Conservation (phyloP, 140 eudicot genomes). For the Flaveria floridana region DNA sequence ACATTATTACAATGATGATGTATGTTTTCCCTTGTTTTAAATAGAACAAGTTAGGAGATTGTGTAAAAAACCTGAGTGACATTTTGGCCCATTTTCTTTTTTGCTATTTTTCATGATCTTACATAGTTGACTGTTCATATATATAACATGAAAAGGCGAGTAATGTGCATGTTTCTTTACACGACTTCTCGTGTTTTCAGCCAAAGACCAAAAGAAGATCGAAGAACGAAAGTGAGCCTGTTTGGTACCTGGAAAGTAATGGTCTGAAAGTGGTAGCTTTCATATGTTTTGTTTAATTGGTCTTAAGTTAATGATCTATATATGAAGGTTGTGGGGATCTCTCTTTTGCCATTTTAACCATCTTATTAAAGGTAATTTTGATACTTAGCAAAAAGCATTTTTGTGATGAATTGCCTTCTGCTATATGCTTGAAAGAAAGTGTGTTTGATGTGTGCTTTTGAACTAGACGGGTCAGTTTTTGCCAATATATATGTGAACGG, state of each 20-base stretch:
- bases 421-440: background rate
- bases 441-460: slow-evolving; percentile 1
- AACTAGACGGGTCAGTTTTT: background rate
- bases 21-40: background rate
- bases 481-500: background rate
- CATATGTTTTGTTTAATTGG: slow-evolving; percentile 26
- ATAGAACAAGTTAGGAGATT: background rate
- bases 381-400: slow-evolving; percentile 1
- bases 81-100: background rate
- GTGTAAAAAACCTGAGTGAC: background rate
- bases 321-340: slow-evolving; percentile 24
- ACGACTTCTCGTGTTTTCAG: slow-evolving; percentile 31
- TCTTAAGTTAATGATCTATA: slow-evolving; percentile 19
- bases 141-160: background rate
- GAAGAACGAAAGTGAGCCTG: slow-evolving; percentile 68
- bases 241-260: background rate
- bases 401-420: slow-evolving; percentile 11
- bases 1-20: too few species aligned
- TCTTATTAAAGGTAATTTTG: slow-evolving; percentile 12
- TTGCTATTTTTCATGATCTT: background rate
- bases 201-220: slow-evolving; percentile 83
- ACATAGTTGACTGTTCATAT: background rate
- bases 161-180: background rate
- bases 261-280: slow-evolving; percentile 26
- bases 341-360: slow-evolving; percentile 11